Base-by-base conservation (phyloP, 2,329 filamentous ascomycete species). In the Phaeosphaeriaceae sp. region DNA sequence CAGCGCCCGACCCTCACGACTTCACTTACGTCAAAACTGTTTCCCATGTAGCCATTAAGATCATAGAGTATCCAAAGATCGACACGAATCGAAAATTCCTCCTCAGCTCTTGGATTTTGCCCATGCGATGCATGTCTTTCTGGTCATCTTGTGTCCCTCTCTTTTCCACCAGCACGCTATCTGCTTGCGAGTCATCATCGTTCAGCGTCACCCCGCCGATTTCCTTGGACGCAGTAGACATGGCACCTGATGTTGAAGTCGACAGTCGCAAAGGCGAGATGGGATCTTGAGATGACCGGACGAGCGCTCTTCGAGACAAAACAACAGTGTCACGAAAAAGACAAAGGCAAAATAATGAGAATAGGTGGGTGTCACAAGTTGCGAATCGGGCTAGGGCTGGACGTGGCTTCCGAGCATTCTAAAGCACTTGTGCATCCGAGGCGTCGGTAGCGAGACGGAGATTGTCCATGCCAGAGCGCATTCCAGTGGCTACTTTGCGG, bases 41-140 rank as follows among this genome's bases (percentile, higher is more conserved):
- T 31, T 72, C 69, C 70, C 70, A 73, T 31, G 69, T 71, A 17
- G 66, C 66, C 67, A 68, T 70, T 20, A 73, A 54, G 4, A 72
- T 56, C 66, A 73, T 69, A 0, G 57, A 60, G 53, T 68, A 71
- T 15, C 67, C 68, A 33, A 72, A 70, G 2, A 70, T 70, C 1
- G 70, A 69, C 17, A 72, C 62, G 25, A 70, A 67, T 20, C 62
- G 51, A 31, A 72, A 73, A 53, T 70, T 73, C 13, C 69, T 33
- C 36, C 68, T 58, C 21, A 73, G 48, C 48, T 73, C 70, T 27
- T 73, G 70, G 10, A 46, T 50, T 51, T 72, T 73, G 7, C 70
- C 70, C 70, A 72, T 72, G 15, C 70, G 65, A 25, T 66, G 33
- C 68, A 73, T 73, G 53, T 73, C 70, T 10, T 56, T 62, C 48